These are phyloP conservation scores for Taphrina flavorubra DNA, from an alignment of 1,139 yeast species.

Conservation along the genomic window DNA sequence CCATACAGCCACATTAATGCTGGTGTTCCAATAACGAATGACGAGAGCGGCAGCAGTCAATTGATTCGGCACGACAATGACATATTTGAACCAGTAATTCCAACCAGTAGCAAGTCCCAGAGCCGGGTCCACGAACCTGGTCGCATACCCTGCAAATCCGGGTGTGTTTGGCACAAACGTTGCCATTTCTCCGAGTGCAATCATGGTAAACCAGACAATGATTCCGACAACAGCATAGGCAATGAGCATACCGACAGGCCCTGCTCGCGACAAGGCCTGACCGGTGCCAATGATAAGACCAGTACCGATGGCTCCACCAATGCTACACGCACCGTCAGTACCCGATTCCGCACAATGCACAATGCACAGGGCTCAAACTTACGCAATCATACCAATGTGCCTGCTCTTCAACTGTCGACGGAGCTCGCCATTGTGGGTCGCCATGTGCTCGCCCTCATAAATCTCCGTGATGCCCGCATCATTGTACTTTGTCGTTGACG, in stretches of 20 bases:
- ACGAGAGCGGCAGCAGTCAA: conserved; percentile 54
- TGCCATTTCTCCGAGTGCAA: conserved; percentile 78
- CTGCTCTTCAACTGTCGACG: conserved; percentile 61
- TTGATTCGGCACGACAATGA: conserved; percentile 56
- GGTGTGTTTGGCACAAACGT: conserved; percentile 53
- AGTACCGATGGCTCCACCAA: conserved; percentile 65
- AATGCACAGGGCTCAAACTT: neutral
- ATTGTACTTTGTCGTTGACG: conserved; percentile 8
- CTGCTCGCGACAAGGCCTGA: conserved; percentile 65
- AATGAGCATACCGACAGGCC: conserved; percentile 71
- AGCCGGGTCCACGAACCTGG: conserved; percentile 79
- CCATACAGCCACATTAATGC: conserved; percentile 46
- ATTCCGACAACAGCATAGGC: conserved; percentile 68
- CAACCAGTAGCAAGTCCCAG: conserved; percentile 84
- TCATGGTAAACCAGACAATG: conserved; percentile 70
- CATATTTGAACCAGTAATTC: conserved; percentile 75
- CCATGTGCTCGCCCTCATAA: conserved; percentile 10
- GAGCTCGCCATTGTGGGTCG: conserved; percentile 14
- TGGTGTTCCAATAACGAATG: conserved; percentile 49
- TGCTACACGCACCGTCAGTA: conserved; percentile 43
- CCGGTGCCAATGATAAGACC: conserved; percentile 75
- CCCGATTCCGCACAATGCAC: neutral
- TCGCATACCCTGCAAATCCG: conserved; percentile 58
- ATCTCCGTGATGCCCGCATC: conserved; percentile 4
- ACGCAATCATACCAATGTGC: conserved; percentile 69